phyloP scores from a whole-genome alignment of 306 rosid genomes.

The Cicer bijugum region DNA sequence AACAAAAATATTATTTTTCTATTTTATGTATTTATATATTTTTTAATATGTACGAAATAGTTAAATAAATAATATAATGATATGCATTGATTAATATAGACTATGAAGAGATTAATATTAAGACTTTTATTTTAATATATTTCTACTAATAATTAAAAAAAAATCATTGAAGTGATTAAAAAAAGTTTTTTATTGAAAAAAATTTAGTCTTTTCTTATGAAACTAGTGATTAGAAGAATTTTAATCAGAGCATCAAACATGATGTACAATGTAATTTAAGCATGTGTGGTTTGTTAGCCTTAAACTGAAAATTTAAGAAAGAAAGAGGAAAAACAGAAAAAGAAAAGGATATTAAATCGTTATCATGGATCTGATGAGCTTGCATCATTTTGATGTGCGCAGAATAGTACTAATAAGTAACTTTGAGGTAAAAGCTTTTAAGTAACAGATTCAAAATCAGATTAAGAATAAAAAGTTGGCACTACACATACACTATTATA shows the following conservation, averaged over 20 bases:
- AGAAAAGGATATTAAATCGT: conserved; percentile 31
- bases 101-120: background rate
- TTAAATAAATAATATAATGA: no score
- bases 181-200: background rate
- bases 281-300: conserved; percentile 36
- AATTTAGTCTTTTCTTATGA: background rate
- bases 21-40: no score
- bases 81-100: background rate
- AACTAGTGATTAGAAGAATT: background rate
- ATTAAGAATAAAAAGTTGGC: conserved; percentile 50
- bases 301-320: background rate
- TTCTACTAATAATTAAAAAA: background rate
- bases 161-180: no score
- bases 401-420: conserved; percentile 44
- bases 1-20: no score
- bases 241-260: background rate
- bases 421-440: conserved; percentile 54
- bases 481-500: conserved; percentile 49
- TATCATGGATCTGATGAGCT: conserved; percentile 43
- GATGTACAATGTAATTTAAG: background rate
- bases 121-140: background rate
- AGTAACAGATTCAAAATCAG: conserved; percentile 39
- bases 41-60: no score
- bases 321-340: background rate
- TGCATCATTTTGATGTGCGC: conserved; percentile 42